Percentiles rank a stretch among this genome's conserved stretches.
phyloP scores from a whole-genome alignment of 495 filamentous ascomycete genomes.

The Talaromyces stipitatus region DNA sequence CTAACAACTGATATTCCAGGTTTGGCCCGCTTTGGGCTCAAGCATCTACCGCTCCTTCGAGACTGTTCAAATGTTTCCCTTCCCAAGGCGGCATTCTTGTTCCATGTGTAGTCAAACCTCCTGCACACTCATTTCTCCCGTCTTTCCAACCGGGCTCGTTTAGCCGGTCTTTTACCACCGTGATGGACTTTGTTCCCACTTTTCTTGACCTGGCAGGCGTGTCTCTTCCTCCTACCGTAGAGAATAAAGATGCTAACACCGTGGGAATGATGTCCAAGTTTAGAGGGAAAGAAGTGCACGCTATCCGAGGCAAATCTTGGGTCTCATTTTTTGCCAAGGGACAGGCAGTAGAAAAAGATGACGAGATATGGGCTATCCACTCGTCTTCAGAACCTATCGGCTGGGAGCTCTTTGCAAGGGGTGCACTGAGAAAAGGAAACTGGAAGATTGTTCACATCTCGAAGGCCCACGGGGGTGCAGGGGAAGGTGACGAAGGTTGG shows the following conservation, averaged over 20 bases:
- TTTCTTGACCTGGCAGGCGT: conserved; percentile 11
- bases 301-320: conserved; percentile 12
- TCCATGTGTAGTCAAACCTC: conserved; percentile 33
- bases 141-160: conserved; percentile 6
- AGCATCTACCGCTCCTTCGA: conserved; percentile 46
- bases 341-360: conserved; percentile 8
- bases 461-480: conserved; percentile 6
- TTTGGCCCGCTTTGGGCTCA: conserved; percentile 44
- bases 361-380: conserved; percentile 13
- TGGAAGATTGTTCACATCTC: conserved; percentile 26
- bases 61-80: conserved; percentile 44
- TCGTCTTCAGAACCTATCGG: conserved; percentile 13
- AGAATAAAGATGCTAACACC: neutral
- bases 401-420: conserved; percentile 32
- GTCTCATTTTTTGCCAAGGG: conserved; percentile 6
- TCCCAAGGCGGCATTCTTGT: conserved; percentile 45
- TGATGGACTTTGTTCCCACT: conserved; percentile 12
- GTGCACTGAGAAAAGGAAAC: conserved; percentile 28
- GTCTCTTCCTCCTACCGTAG: neutral
- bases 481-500: conserved; percentile 9
- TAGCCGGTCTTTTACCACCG: conserved; percentile 12
- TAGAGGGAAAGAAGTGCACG: conserved; percentile 8
- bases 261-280: conserved; percentile 6
- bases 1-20: neutral
- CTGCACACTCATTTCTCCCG: neutral